Percentiles rank a stretch among this genome's conserved stretches.
phyloP scores from a whole-genome alignment of 2,329 filamentous ascomycete species.

The Proliferodiscus dingleyae region DNA sequence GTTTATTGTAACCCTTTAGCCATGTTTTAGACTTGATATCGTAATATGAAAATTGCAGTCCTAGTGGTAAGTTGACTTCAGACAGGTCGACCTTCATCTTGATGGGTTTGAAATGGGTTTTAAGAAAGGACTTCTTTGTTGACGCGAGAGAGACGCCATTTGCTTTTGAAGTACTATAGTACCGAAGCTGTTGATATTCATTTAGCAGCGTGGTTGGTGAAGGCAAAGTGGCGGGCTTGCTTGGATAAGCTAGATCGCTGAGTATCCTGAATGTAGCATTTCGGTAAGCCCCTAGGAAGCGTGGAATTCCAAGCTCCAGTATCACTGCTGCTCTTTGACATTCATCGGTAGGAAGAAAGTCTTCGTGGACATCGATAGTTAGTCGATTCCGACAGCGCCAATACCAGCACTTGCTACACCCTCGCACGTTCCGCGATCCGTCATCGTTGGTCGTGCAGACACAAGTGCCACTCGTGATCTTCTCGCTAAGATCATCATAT shows the following conservation, averaged over 20 bases:
- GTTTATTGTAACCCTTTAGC: constrained; percentile 21
- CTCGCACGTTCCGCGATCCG: constrained; percentile 19
- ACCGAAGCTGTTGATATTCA: constrained; percentile 16
- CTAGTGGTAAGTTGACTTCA: constrained; percentile 28
- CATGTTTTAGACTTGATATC: constrained; percentile 26
- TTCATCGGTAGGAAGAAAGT: constrained; percentile 40
- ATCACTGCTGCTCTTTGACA: constrained; percentile 39
- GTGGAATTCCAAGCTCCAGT: constrained; percentile 47
- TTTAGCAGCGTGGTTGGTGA: constrained; percentile 10
- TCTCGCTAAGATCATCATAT: too few species aligned
- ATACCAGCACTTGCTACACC: constrained; percentile 43
- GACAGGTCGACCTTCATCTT: constrained; percentile 26
- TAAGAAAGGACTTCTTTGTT: constrained; percentile 27
- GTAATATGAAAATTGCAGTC: constrained; percentile 28
- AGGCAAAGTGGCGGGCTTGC: background rate
- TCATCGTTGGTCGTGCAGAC: background rate
- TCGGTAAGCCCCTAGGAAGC: constrained; percentile 43
- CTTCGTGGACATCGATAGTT: constrained; percentile 44
- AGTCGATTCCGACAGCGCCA: constrained; percentile 35
- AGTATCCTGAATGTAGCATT: constrained; percentile 48
- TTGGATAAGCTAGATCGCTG: constrained; percentile 31
- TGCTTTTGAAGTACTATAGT: constrained; percentile 6
- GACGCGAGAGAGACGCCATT: constrained; percentile 29
- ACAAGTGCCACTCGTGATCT: too few species aligned
- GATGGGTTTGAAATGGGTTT: constrained; percentile 31